phyloP scores from a whole-genome alignment of 192 early-diverging fungal species.

The Coemansia sp. region DNA sequence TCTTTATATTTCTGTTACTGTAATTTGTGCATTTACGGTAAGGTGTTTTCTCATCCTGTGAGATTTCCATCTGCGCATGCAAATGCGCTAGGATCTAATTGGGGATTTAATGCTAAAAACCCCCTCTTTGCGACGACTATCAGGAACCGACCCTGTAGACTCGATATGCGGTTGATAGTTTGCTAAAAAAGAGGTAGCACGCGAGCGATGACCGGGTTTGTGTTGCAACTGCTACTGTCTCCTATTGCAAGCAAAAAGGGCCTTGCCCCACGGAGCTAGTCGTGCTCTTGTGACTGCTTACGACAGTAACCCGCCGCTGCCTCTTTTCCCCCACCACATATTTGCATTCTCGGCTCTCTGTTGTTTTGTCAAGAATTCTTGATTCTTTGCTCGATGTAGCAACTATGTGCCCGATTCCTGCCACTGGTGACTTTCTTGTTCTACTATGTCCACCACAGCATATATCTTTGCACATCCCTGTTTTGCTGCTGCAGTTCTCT shows the following conservation, averaged over 20 bases:
- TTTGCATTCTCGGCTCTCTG: background rate
- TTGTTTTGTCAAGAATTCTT: background rate
- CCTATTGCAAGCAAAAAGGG: background rate
- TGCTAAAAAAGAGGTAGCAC: background rate
- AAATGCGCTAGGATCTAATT: background rate
- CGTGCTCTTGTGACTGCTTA: background rate
- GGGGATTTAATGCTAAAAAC: background rate
- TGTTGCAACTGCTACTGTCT: background rate
- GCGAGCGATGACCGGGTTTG: background rate
- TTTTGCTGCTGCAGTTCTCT: background rate
- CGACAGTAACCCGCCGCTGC: background rate
- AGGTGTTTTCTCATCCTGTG: background rate
- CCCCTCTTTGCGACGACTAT: background rate
- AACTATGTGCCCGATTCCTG: background rate
- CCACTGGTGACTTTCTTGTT: background rate
- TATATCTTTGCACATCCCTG: background rate
- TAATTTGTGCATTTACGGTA: constrained; percentile 3
- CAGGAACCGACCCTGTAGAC: background rate
- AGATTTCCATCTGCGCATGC: background rate
- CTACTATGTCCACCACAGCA: background rate
- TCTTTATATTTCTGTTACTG: background rate
- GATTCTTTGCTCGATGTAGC: background rate
- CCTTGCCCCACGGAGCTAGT: background rate
- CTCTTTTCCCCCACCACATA: background rate
- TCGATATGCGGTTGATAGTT: background rate